Evolutionary conservation across 148 eudicot genomes (phyloP).

Genomic region (Camellia sinensis): DNA sequence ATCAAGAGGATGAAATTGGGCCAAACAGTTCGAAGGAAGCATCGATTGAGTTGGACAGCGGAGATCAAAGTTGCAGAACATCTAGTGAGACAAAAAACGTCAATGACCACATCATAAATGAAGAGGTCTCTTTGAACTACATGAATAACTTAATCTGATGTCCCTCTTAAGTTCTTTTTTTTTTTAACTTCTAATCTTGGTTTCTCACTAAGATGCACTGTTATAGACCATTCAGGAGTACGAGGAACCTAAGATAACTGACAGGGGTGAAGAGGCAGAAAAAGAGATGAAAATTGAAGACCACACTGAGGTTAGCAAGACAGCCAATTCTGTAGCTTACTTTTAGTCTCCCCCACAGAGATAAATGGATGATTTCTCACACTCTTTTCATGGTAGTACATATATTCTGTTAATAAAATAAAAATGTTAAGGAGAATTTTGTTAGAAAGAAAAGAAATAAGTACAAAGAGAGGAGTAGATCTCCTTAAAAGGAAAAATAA

Average conservation of each 20-base stretch:
- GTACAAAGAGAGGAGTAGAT: not conserved
- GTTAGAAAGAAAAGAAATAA: not conserved
- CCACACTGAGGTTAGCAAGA: constrained; percentile 7
- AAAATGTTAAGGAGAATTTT: not conserved
- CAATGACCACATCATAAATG: not conserved
- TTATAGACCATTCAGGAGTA: not conserved
- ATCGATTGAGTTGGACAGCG: constrained; percentile 9
- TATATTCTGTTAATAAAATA: not conserved
- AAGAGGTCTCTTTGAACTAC: constrained; percentile 11
- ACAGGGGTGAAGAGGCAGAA: not conserved
- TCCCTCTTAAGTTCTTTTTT: not conserved
- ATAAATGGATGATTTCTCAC: not conserved
- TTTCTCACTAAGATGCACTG: not conserved
- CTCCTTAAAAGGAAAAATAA: not conserved
- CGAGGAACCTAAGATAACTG: constrained; percentile 7
- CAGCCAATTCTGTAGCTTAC: not conserved
- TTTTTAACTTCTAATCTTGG: not conserved
- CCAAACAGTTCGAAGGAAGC: not conserved
- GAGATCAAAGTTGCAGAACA: not conserved
- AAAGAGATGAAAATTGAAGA: constrained; percentile 2
- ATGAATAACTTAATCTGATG: not conserved
- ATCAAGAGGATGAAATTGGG: constrained; percentile 8
- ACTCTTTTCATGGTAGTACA: not conserved
- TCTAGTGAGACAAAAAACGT: not conserved
- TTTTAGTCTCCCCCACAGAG: not conserved